These are phyloP conservation scores for Pilobolus umbonatus DNA, from an alignment of 192 early-diverging fungal genomes.

Conservation along the genomic window DNA sequence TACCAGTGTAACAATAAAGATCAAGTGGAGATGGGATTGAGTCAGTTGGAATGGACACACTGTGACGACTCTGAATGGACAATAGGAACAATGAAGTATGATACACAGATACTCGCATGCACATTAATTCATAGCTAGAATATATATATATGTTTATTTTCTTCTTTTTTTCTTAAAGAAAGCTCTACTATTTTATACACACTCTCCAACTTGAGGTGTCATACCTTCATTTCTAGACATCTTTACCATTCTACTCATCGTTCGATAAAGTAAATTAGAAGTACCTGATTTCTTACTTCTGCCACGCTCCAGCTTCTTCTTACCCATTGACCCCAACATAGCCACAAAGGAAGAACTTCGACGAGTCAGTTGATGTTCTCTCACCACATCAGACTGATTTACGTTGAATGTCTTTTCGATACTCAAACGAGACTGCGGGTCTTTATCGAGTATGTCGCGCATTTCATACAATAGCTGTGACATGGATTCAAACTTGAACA, in stretches of 20 bases:
- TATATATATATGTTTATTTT: no score
- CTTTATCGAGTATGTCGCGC: neutral
- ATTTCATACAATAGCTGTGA: neutral
- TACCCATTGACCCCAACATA: neutral
- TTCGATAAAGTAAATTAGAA: no score
- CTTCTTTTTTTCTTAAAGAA: no score
- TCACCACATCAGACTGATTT: neutral
- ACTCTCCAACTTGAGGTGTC: no score
- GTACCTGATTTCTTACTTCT: no score
- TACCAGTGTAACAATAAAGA: neutral
- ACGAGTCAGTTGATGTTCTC: neutral
- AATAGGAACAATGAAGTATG: neutral
- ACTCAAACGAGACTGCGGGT: neutral
- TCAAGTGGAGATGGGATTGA: neutral
- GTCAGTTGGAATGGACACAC: neutral
- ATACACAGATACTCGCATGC: neutral
- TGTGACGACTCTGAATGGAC: neutral
- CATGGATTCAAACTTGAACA: neutral
- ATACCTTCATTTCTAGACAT: no score
- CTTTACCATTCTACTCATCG: no score
- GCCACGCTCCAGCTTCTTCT: no score
- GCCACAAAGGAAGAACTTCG: neutral
- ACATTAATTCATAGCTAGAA: no score
- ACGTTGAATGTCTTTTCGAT: neutral
- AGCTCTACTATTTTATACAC: no score